Conservation (phyloP, 352 stramenopile species). For the Phytophthora macrochlamydospora region DNA sequence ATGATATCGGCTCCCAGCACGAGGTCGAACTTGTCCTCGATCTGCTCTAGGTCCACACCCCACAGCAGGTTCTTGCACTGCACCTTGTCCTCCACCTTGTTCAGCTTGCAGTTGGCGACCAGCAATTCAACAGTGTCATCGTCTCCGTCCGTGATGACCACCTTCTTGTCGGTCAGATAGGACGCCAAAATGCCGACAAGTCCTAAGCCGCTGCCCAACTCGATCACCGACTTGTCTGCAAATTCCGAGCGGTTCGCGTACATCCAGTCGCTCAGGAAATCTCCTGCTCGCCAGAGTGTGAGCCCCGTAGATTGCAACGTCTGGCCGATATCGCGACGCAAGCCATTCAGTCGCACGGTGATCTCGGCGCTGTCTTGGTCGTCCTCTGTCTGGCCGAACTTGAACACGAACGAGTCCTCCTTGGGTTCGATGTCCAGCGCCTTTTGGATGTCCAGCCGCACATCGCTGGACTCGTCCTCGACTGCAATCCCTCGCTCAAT, state of each 20-base stretch:
- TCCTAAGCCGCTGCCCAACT: slow-evolving; percentile 63
- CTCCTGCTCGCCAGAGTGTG: slow-evolving; percentile 63
- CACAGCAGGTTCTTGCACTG: slow-evolving; percentile 57
- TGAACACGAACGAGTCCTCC: slow-evolving; percentile 63
- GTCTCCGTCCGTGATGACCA: slow-evolving; percentile 67
- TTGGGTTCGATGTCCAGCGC: slow-evolving; percentile 66
- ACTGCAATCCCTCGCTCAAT: slow-evolving; percentile 54
- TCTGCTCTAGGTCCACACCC: slow-evolving; percentile 47
- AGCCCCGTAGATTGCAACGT: slow-evolving; percentile 66
- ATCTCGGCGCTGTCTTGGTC: slow-evolving; percentile 37
- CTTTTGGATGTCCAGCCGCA: slow-evolving; percentile 63
- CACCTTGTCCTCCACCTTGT: slow-evolving; percentile 40
- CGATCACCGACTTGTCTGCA: slow-evolving; percentile 42
- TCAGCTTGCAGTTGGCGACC: slow-evolving; percentile 59
- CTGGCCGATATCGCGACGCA: slow-evolving; percentile 66
- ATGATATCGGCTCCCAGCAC: slow-evolving; percentile 68
- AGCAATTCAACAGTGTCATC: slow-evolving; percentile 57
- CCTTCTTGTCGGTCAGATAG: slow-evolving; percentile 54
- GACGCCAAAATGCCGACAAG: slow-evolving; percentile 64
- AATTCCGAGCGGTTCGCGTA: slow-evolving; percentile 46
- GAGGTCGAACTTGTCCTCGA: slow-evolving; percentile 55
- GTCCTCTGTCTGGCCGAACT: slow-evolving; percentile 39
- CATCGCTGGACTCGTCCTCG: slow-evolving; percentile 39
- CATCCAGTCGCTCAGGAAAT: slow-evolving; percentile 68
- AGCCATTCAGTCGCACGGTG: slow-evolving; percentile 52